These are phyloP conservation scores for Nakataea oryzae DNA, from an alignment of 2,329 filamentous ascomycete species.

Conservation along the genomic window DNA sequence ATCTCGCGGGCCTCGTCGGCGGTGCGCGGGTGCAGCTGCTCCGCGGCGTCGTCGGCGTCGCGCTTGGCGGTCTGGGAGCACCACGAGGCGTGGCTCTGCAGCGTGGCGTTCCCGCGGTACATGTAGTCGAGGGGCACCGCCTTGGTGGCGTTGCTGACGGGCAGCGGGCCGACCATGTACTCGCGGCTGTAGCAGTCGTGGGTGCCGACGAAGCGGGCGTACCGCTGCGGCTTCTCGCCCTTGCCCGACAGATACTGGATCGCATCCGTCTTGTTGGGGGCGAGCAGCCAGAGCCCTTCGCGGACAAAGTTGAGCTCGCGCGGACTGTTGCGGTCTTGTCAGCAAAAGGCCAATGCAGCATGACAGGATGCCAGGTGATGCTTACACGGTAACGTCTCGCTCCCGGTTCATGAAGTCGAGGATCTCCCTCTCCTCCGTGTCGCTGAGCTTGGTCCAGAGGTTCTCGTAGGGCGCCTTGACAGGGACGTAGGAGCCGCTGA, in stretches of 20 bases:
- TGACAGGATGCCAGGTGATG: too few species aligned
- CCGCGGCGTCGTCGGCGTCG: not conserved
- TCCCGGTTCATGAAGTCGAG: not conserved
- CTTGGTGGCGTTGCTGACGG: slow-evolving; percentile 24
- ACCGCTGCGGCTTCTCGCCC: not conserved
- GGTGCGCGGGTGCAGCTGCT: not conserved
- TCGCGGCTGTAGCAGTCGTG: slow-evolving; percentile 15
- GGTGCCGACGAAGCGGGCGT: not conserved
- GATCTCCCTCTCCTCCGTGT: not conserved
- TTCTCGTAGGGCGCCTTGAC: not conserved
- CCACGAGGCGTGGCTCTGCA: not conserved
- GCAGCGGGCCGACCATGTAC: slow-evolving; percentile 38
- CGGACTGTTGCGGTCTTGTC: not conserved
- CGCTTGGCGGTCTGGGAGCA: not conserved
- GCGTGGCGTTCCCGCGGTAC: slow-evolving; percentile 13
- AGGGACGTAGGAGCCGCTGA: not conserved
- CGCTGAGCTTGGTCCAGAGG: not conserved
- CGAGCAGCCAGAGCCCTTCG: not conserved
- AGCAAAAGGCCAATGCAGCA: not conserved
- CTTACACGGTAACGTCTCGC: not conserved
- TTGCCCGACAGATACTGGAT: not conserved
- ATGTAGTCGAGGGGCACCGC: slow-evolving; percentile 28
- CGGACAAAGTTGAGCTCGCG: not conserved
- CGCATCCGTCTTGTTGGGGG: slow-evolving; percentile 1
- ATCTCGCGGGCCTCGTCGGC: not conserved